Evolutionary conservation across 345 rosid genomes (phyloP).

Genomic region (Arabidopsis thaliana): TAIR10.1 NC_003071.7:15118001-15118500

Average conservation of each 20-base stretch:
- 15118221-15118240: constrained; percentile 26
- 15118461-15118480: not conserved
- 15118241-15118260: not conserved
- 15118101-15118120: constrained; percentile 61
- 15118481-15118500: not conserved
- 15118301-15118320: constrained; percentile 45
- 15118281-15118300: constrained; percentile 25
- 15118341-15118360: constrained; percentile 30
- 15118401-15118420: constrained; percentile 7
- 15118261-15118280: not conserved
- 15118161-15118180: constrained; percentile 52
- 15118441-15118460: not conserved
- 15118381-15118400: not conserved
- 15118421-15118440: constrained; percentile 31
- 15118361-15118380: constrained; percentile 28
- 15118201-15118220: constrained; percentile 18
- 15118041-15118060: constrained; percentile 68
- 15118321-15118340: constrained; percentile 32
- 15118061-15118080: constrained; percentile 67
- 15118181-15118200: constrained; percentile 37
- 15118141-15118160: constrained; percentile 66
- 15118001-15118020: constrained; percentile 84
- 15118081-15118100: constrained; percentile 67
- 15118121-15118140: constrained; percentile 74
- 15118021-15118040: constrained; percentile 80